These are phyloP conservation scores for Tephrocybe sp. DNA, from an alignment of 768 basidiomycete species.

Conservation along the genomic window DNA sequence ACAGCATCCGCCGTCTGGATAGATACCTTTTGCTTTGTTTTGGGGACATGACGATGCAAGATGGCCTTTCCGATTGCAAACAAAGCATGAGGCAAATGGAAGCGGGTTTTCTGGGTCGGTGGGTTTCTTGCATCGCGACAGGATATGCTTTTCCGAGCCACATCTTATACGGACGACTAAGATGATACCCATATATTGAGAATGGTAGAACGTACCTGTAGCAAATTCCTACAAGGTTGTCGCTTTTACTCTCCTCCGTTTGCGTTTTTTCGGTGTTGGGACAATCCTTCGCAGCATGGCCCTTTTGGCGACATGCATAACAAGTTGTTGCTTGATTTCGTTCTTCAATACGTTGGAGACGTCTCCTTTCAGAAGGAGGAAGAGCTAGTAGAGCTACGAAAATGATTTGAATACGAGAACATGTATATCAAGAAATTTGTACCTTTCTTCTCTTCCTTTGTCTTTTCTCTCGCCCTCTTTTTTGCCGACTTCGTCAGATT, in stretches of 20 bases:
- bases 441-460: conserved; percentile 26
- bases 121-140: conserved; percentile 74
- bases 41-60: conserved; percentile 80
- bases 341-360: conserved; percentile 60
- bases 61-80: conserved; percentile 83
- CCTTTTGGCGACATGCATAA: conserved; percentile 82
- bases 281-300: conserved; percentile 84
- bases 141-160: conserved; percentile 72
- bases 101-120: conserved; percentile 62
- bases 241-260: conserved; percentile 13
- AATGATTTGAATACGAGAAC: background rate
- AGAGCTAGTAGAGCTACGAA: conserved; percentile 9
- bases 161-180: conserved; percentile 42
- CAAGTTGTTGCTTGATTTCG: conserved; percentile 63
- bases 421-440: conserved; percentile 16
- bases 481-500: conserved; percentile 24
- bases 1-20: conserved; percentile 88
- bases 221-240: conserved; percentile 52
- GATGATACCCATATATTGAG: background rate
- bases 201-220: conserved; percentile 52
- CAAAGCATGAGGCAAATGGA: conserved; percentile 90
- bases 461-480: conserved; percentile 30
- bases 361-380: conserved; percentile 51
- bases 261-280: conserved; percentile 38
- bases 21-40: conserved; percentile 79